Evolutionary conservation across 2,329 filamentous ascomycete species (phyloP).

Genomic region (Cladosporium velox): DNA sequence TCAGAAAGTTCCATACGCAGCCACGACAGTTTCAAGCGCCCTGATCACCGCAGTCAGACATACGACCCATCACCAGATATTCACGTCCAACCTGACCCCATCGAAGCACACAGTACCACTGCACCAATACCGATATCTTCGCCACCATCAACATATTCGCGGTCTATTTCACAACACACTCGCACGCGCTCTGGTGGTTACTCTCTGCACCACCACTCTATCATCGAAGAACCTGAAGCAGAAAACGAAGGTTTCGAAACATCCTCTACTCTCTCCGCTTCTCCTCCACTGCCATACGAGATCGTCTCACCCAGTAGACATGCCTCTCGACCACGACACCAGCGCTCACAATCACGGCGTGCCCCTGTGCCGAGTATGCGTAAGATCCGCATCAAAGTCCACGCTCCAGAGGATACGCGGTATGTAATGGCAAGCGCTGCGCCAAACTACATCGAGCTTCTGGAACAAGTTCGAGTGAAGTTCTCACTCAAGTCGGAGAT

Average conservation of each 20-base stretch:
- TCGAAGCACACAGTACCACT: slow-evolving; percentile 40
- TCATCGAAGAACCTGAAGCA: slow-evolving; percentile 78
- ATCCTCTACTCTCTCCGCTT: slow-evolving; percentile 66
- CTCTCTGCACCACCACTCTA: slow-evolving; percentile 52
- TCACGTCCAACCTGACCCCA: slow-evolving; percentile 51
- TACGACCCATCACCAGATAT: slow-evolving; percentile 68
- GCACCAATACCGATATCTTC: slow-evolving; percentile 21
- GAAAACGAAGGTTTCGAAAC: slow-evolving; percentile 56
- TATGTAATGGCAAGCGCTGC: slow-evolving; percentile 76
- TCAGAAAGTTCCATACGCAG: slow-evolving; percentile 25
- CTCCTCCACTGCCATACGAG: slow-evolving; percentile 58
- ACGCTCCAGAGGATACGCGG: slow-evolving; percentile 79
- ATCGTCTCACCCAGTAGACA: slow-evolving; percentile 43
- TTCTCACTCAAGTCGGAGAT: slow-evolving; percentile 75
- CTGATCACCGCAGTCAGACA: slow-evolving; percentile 54
- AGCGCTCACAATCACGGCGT: slow-evolving; percentile 53
- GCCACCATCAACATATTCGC: slow-evolving; percentile 20
- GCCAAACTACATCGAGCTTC: slow-evolving; percentile 71
- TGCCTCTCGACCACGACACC: slow-evolving; percentile 36
- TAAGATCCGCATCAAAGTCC: slow-evolving; percentile 86
- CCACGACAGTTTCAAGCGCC: slow-evolving; percentile 27
- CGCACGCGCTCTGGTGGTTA: slow-evolving; percentile 37
- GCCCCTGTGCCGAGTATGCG: slow-evolving; percentile 56
- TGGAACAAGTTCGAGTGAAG: slow-evolving; percentile 79
- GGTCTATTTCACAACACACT: slow-evolving; percentile 29